phyloP scores from a whole-genome alignment of 345 rosid species.

The Durio zibethinus region DNA sequence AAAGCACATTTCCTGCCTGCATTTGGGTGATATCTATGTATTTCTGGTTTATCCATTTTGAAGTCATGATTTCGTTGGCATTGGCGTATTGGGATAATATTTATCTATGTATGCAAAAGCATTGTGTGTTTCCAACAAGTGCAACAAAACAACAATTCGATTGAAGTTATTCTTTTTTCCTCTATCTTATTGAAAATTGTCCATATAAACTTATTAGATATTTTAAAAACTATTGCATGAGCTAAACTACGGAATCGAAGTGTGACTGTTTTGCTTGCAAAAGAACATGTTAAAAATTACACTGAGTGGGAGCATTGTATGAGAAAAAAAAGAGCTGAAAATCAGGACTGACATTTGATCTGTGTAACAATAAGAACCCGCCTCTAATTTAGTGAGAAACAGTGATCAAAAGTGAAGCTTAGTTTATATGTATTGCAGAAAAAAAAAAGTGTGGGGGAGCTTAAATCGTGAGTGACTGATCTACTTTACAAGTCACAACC shows the following conservation, averaged over 20 bases:
- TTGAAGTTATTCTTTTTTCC: conserved; percentile 16
- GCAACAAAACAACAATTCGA: conserved; percentile 27
- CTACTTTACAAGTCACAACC: conserved; percentile 17
- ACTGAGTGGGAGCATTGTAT: neutral
- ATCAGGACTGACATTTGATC: neutral
- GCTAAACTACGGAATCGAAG: too few species aligned
- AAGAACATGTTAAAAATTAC: too few species aligned
- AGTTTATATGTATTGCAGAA: neutral
- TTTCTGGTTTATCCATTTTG: conserved; percentile 28
- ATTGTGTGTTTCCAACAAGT: conserved; percentile 31
- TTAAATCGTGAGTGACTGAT: too few species aligned
- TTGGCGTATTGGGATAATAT: conserved; percentile 16
- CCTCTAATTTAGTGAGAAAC: neutral
- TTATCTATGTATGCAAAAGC: conserved; percentile 28
- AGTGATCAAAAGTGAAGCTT: neutral
- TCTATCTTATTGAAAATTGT: conserved; percentile 12
- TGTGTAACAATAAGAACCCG: neutral
- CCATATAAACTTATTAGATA: too few species aligned
- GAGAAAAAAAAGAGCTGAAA: neutral
- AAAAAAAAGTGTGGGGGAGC: neutral
- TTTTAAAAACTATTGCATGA: too few species aligned
- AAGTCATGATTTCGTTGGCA: conserved; percentile 24
- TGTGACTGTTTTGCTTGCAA: too few species aligned
- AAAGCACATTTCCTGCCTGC: conserved; percentile 13
- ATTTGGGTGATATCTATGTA: conserved; percentile 11